phyloP scores from a whole-genome alignment of 495 filamentous ascomycete species.

The Entonaema liquescens region DNA sequence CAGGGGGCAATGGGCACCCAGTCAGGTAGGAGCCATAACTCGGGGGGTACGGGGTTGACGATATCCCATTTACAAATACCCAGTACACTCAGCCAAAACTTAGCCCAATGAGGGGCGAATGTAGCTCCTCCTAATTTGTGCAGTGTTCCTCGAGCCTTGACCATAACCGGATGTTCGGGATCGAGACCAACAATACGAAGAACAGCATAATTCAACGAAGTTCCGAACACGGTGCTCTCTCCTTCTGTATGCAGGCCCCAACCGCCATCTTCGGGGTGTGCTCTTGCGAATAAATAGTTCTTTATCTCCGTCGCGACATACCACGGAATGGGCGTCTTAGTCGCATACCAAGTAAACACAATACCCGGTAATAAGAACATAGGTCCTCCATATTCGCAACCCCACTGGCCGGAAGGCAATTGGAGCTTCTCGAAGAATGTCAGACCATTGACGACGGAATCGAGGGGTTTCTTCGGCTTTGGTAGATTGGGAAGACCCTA shows the following conservation, averaged over 20 bases:
- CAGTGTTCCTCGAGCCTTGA: constrained; percentile 83
- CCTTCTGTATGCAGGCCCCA: constrained; percentile 98
- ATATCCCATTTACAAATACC: constrained; percentile 88
- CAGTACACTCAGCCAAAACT: constrained; percentile 88
- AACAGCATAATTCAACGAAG: constrained; percentile 85
- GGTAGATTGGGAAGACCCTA: constrained; percentile 79
- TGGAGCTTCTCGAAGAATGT: constrained; percentile 91
- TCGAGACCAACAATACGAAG: constrained; percentile 88
- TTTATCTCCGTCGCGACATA: constrained; percentile 88
- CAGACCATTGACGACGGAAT: constrained; percentile 82
- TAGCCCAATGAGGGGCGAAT: constrained; percentile 91
- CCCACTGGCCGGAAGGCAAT: constrained; percentile 90
- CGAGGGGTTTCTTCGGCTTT: constrained; percentile 73
- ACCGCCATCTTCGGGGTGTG: constrained; percentile 87
- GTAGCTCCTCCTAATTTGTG: constrained; percentile 88
- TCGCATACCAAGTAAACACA: constrained; percentile 89
- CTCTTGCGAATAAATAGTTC: constrained; percentile 89
- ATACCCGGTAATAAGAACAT: constrained; percentile 88
- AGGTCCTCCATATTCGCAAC: constrained; percentile 91
- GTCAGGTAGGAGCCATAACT: constrained; percentile 94
- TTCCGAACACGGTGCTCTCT: constrained; percentile 92
- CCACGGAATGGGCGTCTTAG: constrained; percentile 85
- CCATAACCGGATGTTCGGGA: constrained; percentile 83
- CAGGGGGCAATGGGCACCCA: constrained; percentile 95
- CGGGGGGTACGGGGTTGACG: constrained; percentile 92